These are phyloP conservation scores for Arabis hirsuta DNA, from an alignment of 345 rosid genomes.

Conservation along the genomic window DNA sequence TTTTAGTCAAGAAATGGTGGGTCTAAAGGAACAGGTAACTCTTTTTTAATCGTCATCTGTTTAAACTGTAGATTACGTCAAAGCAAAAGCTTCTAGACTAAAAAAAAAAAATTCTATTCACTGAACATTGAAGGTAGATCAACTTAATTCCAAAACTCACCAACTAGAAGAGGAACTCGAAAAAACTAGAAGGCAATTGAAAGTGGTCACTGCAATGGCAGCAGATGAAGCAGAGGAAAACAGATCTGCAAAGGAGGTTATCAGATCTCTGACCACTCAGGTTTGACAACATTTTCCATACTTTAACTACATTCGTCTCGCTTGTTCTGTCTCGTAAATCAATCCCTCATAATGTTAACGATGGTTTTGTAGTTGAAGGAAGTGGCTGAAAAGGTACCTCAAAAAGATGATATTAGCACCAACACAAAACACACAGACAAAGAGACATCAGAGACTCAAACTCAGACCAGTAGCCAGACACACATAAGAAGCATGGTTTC, in stretches of 20 bases:
- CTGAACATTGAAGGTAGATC: conserved; percentile 65
- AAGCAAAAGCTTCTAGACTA: background rate
- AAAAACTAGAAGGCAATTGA: conserved; percentile 62
- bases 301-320: background rate
- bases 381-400: conserved; percentile 55
- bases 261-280: conserved; percentile 78
- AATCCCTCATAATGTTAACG: background rate
- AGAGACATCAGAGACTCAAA: conserved; percentile 32
- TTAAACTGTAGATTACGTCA: background rate
- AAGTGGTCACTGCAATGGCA: conserved; percentile 71
- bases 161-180: conserved; percentile 78
- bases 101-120: background rate
- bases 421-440: conserved; percentile 41
- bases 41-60: conserved; percentile 16
- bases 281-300: conserved; percentile 42
- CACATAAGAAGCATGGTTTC: conserved; percentile 45
- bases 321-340: background rate
- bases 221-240: conserved; percentile 87
- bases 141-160: conserved; percentile 59
- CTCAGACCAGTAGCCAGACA: conserved; percentile 40
- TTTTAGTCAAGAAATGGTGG: conserved; percentile 57
- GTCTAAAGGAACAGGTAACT: conserved; percentile 70
- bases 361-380: conserved; percentile 66
- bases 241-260: conserved; percentile 83
- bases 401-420: conserved; percentile 42